Percentiles rank a stretch among this genome's conserved stretches.
These are phyloP conservation scores for Mucor sp. DNA, from an alignment of 371 early-diverging fungal species.

Conservation along the genomic window DNA sequence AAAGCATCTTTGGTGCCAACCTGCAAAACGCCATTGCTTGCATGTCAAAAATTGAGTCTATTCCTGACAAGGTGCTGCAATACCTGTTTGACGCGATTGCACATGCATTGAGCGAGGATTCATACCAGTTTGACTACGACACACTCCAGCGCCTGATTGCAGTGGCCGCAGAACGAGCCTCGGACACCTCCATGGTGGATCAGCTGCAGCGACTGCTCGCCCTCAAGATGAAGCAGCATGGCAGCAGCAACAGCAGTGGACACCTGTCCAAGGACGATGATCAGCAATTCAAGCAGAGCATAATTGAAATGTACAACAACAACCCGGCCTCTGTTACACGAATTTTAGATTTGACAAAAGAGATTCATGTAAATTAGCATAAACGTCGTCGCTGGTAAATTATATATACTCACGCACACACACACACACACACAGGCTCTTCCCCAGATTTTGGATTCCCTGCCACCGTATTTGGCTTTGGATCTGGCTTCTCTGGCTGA, in stretches of 20 bases:
- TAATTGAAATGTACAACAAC: slow-evolving; percentile 71
- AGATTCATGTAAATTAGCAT: slow-evolving; percentile 63
- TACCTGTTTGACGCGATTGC: slow-evolving; percentile 20
- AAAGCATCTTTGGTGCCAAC: slow-evolving; percentile 14
- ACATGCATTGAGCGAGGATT: slow-evolving; percentile 9
- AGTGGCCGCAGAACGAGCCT: slow-evolving; percentile 9
- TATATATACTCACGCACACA: background rate
- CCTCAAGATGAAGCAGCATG: background rate
- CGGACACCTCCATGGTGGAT: slow-evolving; percentile 14
- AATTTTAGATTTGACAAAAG: slow-evolving; percentile 81
- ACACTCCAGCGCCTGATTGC: slow-evolving; percentile 19
- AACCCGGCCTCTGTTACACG: slow-evolving; percentile 69
- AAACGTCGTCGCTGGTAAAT: background rate
- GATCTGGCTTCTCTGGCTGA: slow-evolving; percentile 83
- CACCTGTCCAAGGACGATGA: background rate
- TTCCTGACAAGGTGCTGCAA: slow-evolving; percentile 21
- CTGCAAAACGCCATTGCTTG: slow-evolving; percentile 18
- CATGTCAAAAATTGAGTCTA: slow-evolving; percentile 1
- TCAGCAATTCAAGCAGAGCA: slow-evolving; percentile 37
- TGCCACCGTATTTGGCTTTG: slow-evolving; percentile 71
- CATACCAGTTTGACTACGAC: slow-evolving; percentile 15
- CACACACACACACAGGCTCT: slow-evolving; percentile 54
- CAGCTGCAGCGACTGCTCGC: slow-evolving; percentile 15
- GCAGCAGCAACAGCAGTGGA: no score
- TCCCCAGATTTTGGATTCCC: slow-evolving; percentile 68